These are phyloP conservation scores for Pseudocercospora musae DNA, from an alignment of 2,329 filamentous ascomycete genomes.

Conservation along the genomic window DNA sequence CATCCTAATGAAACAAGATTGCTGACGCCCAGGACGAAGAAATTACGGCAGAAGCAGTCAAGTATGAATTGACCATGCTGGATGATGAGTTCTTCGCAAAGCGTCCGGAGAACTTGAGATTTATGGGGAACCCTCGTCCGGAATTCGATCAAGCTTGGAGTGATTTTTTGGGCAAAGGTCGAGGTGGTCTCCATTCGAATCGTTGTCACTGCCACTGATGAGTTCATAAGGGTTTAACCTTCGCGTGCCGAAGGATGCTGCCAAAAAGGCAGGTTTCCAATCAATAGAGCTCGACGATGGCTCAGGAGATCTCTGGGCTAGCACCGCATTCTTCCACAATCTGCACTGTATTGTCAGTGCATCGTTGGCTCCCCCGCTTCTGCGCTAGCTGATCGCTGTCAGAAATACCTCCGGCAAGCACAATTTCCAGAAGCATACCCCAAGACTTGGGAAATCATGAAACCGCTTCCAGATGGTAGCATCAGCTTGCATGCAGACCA, in stretches of 20 bases:
- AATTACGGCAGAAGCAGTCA: neutral
- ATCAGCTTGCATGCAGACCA: neutral
- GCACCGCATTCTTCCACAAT: neutral
- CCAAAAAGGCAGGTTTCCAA: neutral
- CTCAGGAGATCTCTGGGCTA: slow-evolving; percentile 1
- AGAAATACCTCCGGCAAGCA: neutral
- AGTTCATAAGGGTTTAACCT: neutral
- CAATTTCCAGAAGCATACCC: neutral
- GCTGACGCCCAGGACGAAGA: neutral
- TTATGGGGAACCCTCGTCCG: neutral
- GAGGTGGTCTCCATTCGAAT: neutral
- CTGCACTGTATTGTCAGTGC: slow-evolving; percentile 1
- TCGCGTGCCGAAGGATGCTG: neutral
- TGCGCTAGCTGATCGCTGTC: neutral
- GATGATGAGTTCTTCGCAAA: neutral
- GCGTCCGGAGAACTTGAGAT: slow-evolving; percentile 1
- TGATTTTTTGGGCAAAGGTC: neutral
- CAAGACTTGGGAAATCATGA: neutral
- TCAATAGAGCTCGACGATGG: slow-evolving; percentile 1
- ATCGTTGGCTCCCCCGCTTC: no score
- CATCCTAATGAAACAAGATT: neutral
- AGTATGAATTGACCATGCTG: neutral
- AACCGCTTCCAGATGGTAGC: neutral
- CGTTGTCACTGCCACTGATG: no score
- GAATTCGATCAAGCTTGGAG: slow-evolving; percentile 2